Evolutionary conservation across 768 basidiomycete species (phyloP).

Genomic region (Phaffia tasmanica): DNA sequence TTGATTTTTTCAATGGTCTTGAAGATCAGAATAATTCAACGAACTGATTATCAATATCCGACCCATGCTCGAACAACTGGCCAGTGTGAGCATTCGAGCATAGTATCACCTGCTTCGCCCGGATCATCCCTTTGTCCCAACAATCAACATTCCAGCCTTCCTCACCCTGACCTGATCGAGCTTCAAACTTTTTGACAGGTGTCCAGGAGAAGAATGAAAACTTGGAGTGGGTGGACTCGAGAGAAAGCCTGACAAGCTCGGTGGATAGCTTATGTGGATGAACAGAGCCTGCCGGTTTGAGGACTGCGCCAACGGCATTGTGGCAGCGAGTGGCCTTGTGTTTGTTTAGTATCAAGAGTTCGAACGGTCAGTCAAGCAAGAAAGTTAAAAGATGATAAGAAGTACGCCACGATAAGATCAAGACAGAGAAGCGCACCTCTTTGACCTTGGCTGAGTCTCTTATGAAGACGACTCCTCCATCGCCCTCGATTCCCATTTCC

Average conservation of each 20-base stretch:
- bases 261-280: constrained; percentile 27
- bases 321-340: constrained; percentile 14
- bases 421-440: constrained; percentile 7
- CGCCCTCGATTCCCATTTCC: constrained; percentile 6
- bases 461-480: constrained; percentile 9
- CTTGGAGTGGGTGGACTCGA: neutral
- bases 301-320: constrained; percentile 11
- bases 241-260: constrained; percentile 8
- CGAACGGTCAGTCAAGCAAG: neutral
- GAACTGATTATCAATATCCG: constrained; percentile 5
- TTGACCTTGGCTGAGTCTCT: constrained; percentile 18
- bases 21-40: neutral
- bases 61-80: constrained; percentile 12
- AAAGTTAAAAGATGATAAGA: neutral
- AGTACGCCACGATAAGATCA: neutral
- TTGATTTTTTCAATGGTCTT: neutral
- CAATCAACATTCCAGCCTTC: constrained; percentile 13
- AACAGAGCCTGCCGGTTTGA: constrained; percentile 22
- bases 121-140: neutral
- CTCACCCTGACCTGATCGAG: neutral
- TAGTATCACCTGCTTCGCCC: constrained; percentile 3
- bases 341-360: neutral
- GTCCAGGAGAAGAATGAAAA: constrained; percentile 18
- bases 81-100: constrained; percentile 25
- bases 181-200: constrained; percentile 7